phyloP scores from a whole-genome alignment of 2,329 filamentous ascomycete species.

The Neoarthrinium moseri region DNA sequence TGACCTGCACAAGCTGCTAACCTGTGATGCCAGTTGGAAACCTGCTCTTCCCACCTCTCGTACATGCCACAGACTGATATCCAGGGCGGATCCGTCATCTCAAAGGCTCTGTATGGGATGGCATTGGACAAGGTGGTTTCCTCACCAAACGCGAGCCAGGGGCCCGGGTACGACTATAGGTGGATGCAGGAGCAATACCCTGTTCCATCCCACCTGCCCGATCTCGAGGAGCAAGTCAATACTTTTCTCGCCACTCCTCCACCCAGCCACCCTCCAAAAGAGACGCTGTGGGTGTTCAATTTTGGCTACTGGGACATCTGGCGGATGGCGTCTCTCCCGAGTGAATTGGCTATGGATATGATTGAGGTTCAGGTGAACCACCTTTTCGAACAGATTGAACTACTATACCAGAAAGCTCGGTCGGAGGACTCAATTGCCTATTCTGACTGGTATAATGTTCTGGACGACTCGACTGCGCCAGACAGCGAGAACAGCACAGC shows the following conservation, averaged over 20 bases:
- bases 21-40: slow-evolving; percentile 35
- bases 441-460: slow-evolving; percentile 38
- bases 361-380: slow-evolving; percentile 35
- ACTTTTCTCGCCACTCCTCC: slow-evolving; percentile 41
- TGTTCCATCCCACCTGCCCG: slow-evolving; percentile 33
- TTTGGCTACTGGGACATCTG: slow-evolving; percentile 57
- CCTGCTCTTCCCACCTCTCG: slow-evolving; percentile 44
- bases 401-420: slow-evolving; percentile 43
- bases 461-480: slow-evolving; percentile 19
- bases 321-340: slow-evolving; percentile 47
- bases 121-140: slow-evolving; percentile 32
- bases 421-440: slow-evolving; percentile 42
- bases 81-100: slow-evolving; percentile 55
- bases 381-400: slow-evolving; percentile 45
- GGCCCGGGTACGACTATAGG: slow-evolving; percentile 40
- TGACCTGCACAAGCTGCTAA: slow-evolving; percentile 12
- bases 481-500: slow-evolving; percentile 19
- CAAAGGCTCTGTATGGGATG: slow-evolving; percentile 53
- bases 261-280: slow-evolving; percentile 32
- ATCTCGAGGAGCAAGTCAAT: slow-evolving; percentile 43
- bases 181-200: slow-evolving; percentile 44
- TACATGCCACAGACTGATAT: slow-evolving; percentile 40
- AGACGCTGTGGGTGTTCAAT: slow-evolving; percentile 52
- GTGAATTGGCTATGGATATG: slow-evolving; percentile 32
- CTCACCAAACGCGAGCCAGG: slow-evolving; percentile 20